These are phyloP conservation scores for Fagopyrum tataricum DNA, from an alignment of 148 eudicot species.

Conservation along the genomic window DNA sequence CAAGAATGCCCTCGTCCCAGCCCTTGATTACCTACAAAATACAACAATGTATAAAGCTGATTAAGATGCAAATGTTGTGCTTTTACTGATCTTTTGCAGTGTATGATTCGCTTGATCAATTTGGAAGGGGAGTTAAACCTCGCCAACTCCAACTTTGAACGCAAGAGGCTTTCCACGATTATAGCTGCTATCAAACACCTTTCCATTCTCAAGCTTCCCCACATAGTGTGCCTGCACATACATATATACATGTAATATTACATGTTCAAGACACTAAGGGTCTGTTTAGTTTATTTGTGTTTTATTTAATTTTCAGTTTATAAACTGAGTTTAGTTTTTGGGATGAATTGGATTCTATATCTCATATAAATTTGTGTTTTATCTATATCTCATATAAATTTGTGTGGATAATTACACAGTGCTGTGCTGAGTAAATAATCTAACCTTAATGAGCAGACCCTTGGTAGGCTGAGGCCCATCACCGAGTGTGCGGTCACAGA, in stretches of 20 bases:
- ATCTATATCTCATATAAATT: too few relatives aligned
- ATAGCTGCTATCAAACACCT: conserved; percentile 86
- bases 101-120: background rate
- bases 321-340: too few relatives aligned
- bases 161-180: conserved; percentile 85
- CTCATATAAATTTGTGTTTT: too few relatives aligned
- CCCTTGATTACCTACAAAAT: conserved; percentile 78
- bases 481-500: conserved; percentile 58
- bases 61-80: background rate
- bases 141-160: conserved; percentile 80
- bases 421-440: background rate
- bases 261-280: too few relatives aligned
- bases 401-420: too few relatives aligned
- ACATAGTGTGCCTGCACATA: conserved; percentile 70
- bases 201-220: conserved; percentile 74
- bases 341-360: too few relatives aligned
- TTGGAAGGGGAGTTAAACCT: conserved; percentile 36
- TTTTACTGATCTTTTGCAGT: background rate
- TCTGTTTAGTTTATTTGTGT: too few relatives aligned
- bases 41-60: background rate
- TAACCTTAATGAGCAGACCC: conserved; percentile 85
- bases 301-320: too few relatives aligned
- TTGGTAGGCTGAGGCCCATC: conserved; percentile 48
- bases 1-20: conserved; percentile 87
- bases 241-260: background rate